A percentile compares a stretch with the other conserved stretches of the same genome.
Evolutionary conservation across 164 flowering plant genomes (phyloP).

Genomic region (Vitis cinerea): DNA sequence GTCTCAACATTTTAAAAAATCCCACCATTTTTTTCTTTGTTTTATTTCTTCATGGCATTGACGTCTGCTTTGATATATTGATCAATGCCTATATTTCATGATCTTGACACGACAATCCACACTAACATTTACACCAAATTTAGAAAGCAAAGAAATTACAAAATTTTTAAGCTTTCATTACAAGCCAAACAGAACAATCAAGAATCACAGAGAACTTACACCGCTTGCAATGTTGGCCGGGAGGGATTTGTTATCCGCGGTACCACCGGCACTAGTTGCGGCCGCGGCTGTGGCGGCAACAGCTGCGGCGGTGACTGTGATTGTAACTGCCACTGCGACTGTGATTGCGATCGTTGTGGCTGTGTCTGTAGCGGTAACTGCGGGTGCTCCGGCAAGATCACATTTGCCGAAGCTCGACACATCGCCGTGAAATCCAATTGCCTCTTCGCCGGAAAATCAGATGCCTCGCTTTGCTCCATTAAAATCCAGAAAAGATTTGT

Average conservation of each 20-base stretch:
- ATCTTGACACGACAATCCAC: too few species aligned
- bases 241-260: conserved; percentile 34
- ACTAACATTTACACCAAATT: too few species aligned
- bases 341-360: conserved; percentile 6
- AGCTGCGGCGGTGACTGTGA: conserved; percentile 16
- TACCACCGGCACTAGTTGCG: conserved; percentile 17
- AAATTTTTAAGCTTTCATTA: neutral
- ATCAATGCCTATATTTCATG: too few species aligned
- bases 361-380: conserved; percentile 20
- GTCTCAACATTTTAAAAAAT: too few species aligned
- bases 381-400: conserved; percentile 25
- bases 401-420: conserved; percentile 16
- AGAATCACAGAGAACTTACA: conserved; percentile 15
- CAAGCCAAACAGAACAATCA: neutral
- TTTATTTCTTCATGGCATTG: too few species aligned
- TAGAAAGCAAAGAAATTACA: neutral
- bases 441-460: conserved; percentile 31
- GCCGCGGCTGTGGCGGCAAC: conserved; percentile 8
- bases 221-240: neutral
- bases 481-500: neutral
- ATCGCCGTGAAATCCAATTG: conserved; percentile 41
- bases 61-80: too few species aligned
- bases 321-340: conserved; percentile 11
- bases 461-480: conserved; percentile 35
- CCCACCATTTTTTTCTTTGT: too few species aligned